Evolutionary conservation across 169 alveolate genomes (phyloP).

Genomic region (Plasmodium malariae): DNA sequence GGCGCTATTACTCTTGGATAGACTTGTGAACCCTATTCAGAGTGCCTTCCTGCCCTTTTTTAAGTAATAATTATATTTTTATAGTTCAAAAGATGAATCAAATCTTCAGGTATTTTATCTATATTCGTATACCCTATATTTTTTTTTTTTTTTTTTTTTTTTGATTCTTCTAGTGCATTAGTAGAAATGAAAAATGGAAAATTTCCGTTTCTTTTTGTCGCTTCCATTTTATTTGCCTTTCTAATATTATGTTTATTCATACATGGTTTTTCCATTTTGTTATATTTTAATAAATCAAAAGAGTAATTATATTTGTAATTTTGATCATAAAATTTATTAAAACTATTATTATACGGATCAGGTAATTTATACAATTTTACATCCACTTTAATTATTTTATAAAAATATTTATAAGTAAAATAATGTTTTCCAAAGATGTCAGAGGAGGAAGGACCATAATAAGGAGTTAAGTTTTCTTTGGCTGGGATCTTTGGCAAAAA

Average conservation of each 20-base stretch:
- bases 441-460: slow-evolving; percentile 52
- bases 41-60: too few species aligned
- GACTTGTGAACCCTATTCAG: too few species aligned
- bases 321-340: slow-evolving; percentile 4
- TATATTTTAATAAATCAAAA: not conserved
- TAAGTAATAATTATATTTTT: slow-evolving; percentile 20
- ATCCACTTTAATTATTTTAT: slow-evolving; percentile 21
- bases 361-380: slow-evolving; percentile 20
- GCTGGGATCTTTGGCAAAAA: slow-evolving; percentile 53
- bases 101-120: slow-evolving; percentile 47
- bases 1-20: too few species aligned
- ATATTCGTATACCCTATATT: slow-evolving; percentile 5
- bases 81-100: slow-evolving; percentile 36
- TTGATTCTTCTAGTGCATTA: not conserved
- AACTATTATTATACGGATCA: not conserved
- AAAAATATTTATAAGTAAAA: slow-evolving; percentile 23
- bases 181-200: not conserved
- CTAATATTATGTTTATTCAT: not conserved
- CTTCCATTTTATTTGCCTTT: slow-evolving; percentile 27
- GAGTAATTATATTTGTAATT: not conserved
- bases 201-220: not conserved
- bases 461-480: slow-evolving; percentile 23
- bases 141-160: not conserved
- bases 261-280: not conserved
- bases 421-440: slow-evolving; percentile 54